Evolutionary conservation across 768 basidiomycete species (phyloP).

Genomic region (Serendipita sp.): DNA sequence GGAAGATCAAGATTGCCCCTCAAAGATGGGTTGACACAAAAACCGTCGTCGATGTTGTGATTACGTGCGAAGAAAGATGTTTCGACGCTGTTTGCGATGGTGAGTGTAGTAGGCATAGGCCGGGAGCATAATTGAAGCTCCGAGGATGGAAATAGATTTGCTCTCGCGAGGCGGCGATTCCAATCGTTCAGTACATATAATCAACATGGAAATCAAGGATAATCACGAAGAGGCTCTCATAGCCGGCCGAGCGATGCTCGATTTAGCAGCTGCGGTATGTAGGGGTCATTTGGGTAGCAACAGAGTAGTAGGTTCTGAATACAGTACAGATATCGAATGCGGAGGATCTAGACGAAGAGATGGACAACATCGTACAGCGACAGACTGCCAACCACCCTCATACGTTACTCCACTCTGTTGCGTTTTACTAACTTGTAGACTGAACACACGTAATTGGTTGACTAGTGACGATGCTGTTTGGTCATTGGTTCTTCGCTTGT

Average conservation of each 20-base stretch:
- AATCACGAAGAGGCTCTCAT: constrained; percentile 97
- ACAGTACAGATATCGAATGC: constrained; percentile 60
- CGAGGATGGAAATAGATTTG: too few relatives aligned
- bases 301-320: neutral
- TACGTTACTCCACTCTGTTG: constrained; percentile 76
- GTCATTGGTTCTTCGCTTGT: too few relatives aligned
- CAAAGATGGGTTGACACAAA: constrained; percentile 94
- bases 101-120: constrained; percentile 33
- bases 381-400: constrained; percentile 91
- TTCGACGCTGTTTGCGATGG: constrained; percentile 98
- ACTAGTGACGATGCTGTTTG: too few relatives aligned
- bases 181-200: constrained; percentile 86
- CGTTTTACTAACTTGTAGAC: constrained; percentile 47
- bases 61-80: constrained; percentile 97
- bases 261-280: constrained; percentile 76
- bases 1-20: constrained; percentile 79
- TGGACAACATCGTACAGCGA: constrained; percentile 64
- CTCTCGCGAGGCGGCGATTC: constrained; percentile 77
- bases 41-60: constrained; percentile 85
- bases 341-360: constrained; percentile 80
- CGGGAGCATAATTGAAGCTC: neutral
- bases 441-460: too few relatives aligned
- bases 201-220: constrained; percentile 98
- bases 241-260: constrained; percentile 88
- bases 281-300: neutral